Evolutionary conservation across 805 yeast genomes (phyloP).

Genomic region (baker's yeast (Saccharomyces cerevisiae)): DNA sequence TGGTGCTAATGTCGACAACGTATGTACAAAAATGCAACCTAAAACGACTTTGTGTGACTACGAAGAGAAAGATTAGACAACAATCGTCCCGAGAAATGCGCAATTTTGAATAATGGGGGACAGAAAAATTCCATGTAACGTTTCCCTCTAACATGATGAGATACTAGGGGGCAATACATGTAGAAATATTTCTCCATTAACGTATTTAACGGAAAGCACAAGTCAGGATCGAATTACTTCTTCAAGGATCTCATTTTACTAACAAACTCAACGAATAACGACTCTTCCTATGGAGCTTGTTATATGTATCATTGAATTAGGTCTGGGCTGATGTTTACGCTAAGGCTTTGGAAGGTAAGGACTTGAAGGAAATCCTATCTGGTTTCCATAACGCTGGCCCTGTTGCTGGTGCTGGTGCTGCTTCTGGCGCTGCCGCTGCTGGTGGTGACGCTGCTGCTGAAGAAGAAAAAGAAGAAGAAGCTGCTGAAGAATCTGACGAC

Average conservation of each 20-base stretch:
- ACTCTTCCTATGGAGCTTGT: neutral
- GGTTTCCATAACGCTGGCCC: slow-evolving; percentile 41
- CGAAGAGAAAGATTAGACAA: neutral
- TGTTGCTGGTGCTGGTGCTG: slow-evolving; percentile 38
- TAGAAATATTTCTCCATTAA: neutral
- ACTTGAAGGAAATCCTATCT: slow-evolving; percentile 60
- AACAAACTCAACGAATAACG: neutral
- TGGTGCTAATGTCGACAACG: slow-evolving; percentile 62
- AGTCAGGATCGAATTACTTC: neutral
- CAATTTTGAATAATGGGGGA: neutral
- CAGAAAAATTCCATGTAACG: neutral
- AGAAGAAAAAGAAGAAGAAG: slow-evolving; percentile 52
- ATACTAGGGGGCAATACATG: neutral
- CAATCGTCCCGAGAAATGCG: neutral
- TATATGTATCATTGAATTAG: slow-evolving; percentile 10
- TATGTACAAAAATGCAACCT: slow-evolving; percentile 13
- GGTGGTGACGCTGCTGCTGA: slow-evolving; percentile 39
- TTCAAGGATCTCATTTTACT: neutral
- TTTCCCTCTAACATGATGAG: neutral
- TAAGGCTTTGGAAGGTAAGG: slow-evolving; percentile 76
- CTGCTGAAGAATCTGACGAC: slow-evolving; percentile 65
- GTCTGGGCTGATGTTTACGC: slow-evolving; percentile 79
- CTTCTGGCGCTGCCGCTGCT: slow-evolving; percentile 41
- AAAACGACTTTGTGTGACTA: neutral
- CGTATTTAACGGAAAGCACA: neutral